Evolutionary conservation across 805 yeast genomes (phyloP), one percentile per base, ranked within the genome.

Genomic region (Saturnispora dispora): DNA sequence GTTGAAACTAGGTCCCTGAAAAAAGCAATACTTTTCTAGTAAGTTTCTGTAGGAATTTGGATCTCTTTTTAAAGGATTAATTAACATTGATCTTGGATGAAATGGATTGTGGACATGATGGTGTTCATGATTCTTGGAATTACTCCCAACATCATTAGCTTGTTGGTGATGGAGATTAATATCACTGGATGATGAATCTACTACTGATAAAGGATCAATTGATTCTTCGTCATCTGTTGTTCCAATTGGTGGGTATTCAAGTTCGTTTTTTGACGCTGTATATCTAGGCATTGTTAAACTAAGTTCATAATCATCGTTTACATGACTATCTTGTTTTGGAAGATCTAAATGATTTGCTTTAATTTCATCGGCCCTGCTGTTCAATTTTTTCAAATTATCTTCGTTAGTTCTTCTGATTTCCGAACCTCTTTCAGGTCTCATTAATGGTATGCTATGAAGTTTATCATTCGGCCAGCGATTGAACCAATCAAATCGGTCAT

Each of bases 21-120:
- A 82, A 58, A 82, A 82, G 57, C 88, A 82, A 58, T 78, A 82
- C 28, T 77, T 74, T 46, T 81, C 80, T 48, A 82, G 63, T 20
- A 82, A 63, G 52, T 80, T 78, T 55, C 76, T 74, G 58, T 82
- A 82, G 1, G 80, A 69, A 57, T 75, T 72, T 5, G 83, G 74
- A 57, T 78, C 46, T n/a, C 36, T 41, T 11, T 28, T n/a, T 10
- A 17, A 5, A 23, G 53, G 50, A 17, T 42, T 37, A 20, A 35
- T 11, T 17, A 36, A 18, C 57, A 35, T 7, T 32, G 42, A 22
- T 37, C 32, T 55, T 45, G 40, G 35, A 9, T 39, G 35, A 22
- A 15, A 43, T 5, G 7, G 18, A 18, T 27, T 11, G 28, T 42
- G 23, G 22, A 8, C n/a, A 23, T 40, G 44, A 18, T 23, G 30